phyloP scores from a whole-genome alignment of 2,329 filamentous ascomycete species.

The Cladophialophora yegresii region DNA sequence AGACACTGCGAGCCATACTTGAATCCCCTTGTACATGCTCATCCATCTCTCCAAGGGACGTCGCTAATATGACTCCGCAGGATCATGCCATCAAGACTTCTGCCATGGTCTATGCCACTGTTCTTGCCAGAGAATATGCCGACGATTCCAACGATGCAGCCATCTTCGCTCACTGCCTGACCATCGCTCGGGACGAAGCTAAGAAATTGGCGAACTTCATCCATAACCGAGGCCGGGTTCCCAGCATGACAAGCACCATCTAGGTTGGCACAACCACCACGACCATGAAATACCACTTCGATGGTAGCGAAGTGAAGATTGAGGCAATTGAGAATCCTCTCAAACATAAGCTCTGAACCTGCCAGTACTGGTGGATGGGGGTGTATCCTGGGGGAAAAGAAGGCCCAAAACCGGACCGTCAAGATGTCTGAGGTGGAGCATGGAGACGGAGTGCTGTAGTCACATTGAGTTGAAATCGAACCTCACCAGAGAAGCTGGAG shows the following conservation, averaged over 20 bases:
- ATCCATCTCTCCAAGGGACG: no score
- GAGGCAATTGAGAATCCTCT: not conserved
- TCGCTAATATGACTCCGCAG: not conserved
- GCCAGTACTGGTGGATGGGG: not conserved
- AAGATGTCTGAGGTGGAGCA: not conserved
- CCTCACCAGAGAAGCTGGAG: not conserved
- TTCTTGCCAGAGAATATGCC: not conserved
- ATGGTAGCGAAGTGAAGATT: not conserved
- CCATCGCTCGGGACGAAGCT: not conserved
- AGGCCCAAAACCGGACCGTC: not conserved
- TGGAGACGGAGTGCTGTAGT: not conserved
- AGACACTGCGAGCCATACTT: not conserved
- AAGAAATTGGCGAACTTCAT: not conserved
- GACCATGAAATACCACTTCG: not conserved
- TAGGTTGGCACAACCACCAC: not conserved
- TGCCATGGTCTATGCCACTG: not conserved
- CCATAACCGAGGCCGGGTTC: not conserved
- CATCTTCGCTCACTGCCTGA: not conserved
- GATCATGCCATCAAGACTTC: not conserved
- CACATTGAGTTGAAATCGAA: not conserved
- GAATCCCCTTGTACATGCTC: not conserved
- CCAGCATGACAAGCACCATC: not conserved
- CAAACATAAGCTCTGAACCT: not conserved
- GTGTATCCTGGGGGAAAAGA: not conserved
- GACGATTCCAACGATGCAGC: not conserved